phyloP scores from a whole-genome alignment of 2,329 filamentous ascomycete species.

The Lasiodiplodia hormozganensis region DNA sequence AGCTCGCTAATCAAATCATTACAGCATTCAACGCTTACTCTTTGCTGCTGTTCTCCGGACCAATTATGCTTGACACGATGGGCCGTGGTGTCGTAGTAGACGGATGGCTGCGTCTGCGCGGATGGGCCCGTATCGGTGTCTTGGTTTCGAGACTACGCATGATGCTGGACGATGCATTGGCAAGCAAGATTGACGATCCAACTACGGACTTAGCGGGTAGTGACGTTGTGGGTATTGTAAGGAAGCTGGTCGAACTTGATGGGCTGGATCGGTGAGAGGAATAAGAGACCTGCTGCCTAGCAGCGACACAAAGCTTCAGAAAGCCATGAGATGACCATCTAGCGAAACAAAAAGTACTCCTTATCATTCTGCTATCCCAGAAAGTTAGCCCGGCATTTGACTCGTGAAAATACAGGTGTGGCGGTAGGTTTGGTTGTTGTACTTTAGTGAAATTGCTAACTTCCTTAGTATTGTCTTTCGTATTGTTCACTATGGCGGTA shows the following conservation, averaged over 20 bases:
- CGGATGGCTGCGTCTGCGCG: constrained; percentile 84
- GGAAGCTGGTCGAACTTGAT: constrained; percentile 85
- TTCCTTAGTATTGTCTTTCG: constrained; percentile 1
- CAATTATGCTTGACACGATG: constrained; percentile 83
- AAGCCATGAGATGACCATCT: background rate
- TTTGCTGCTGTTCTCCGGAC: constrained; percentile 84
- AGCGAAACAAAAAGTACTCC: background rate
- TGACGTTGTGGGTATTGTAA: constrained; percentile 78
- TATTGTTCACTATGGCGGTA: background rate
- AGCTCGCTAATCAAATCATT: background rate
- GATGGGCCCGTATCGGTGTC: constrained; percentile 95
- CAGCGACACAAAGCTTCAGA: background rate
- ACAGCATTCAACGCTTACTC: constrained; percentile 83
- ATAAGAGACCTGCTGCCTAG: background rate
- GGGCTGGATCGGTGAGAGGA: constrained; percentile 68
- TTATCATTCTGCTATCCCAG: background rate
- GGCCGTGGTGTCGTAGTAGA: constrained; percentile 89
- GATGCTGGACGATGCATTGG: constrained; percentile 86
- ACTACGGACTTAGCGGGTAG: constrained; percentile 61
- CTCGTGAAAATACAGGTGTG: background rate
- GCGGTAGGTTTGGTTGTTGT: too few species aligned
- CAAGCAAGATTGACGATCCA: constrained; percentile 79
- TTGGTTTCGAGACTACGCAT: constrained; percentile 81
- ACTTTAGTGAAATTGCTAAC: background rate
- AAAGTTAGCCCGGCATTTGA: background rate